Base-by-base conservation (phyloP, 345 rosid genomes). In the Cardiospermum halicacabum region DNA sequence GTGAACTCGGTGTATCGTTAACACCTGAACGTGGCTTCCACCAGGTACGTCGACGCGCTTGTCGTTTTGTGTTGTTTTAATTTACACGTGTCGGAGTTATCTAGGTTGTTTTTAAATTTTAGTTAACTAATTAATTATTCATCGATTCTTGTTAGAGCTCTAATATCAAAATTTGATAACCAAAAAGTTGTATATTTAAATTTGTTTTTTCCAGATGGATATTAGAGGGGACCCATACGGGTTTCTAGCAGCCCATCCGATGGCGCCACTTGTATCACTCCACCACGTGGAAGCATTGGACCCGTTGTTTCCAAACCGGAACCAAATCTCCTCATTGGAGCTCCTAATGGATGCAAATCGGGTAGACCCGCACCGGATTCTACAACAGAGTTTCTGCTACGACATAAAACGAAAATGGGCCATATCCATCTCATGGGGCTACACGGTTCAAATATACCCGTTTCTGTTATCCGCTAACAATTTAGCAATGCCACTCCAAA, bases 341-440 rank as follows among this genome's bases (percentile, higher is more conserved):
- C 24, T 82, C 31, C 83, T 92, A n/a, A 69, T 74, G 59, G 31
- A 43, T 18, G 80, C 91, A 1, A 83, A 78, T 67, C 58, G 51
- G 57, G 31, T 71, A 6, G 98, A 92, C 76, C 88, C 88, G 1
- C 42, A 75, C 64, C 77, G 96, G 53, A 84, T 80, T 53, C 85
- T 89, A 25, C 98, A 92, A 54, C 96, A 86, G 51, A 51, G 69
- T 30, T 43, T 81, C 12, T 88, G 92, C 75, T 81, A 87, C 16
- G 88, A 92, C 68, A 32, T 8, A 3, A 75, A 61, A 61, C 78
- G 86, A 19, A 78, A 74, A 50, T 86, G 98, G 96, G 80, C 96
- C 0, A 57, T 89, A 43, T 81, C 90, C n/a, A 57, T 92, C 43
- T 71, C 98, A 5, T 92, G 96, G 96, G 98, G 98, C 39, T 89